phyloP scores from a whole-genome alignment of 768 basidiomycete genomes.

The Strobilomyces echinocephalus region DNA sequence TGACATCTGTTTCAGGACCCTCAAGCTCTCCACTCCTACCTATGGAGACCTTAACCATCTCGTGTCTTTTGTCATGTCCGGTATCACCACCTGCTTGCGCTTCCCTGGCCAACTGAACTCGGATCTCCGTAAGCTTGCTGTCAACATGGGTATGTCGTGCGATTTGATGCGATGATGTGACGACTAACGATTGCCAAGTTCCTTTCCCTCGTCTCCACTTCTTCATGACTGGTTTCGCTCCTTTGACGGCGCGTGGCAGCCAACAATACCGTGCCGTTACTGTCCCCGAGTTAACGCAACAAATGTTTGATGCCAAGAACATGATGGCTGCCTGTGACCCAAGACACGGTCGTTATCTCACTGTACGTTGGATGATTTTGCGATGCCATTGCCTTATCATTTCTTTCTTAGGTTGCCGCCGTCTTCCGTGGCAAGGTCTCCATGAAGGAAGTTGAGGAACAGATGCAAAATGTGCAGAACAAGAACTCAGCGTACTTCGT shows the following conservation, averaged over 20 bases:
- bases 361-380: constrained; percentile 43
- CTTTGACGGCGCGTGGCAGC: constrained; percentile 89
- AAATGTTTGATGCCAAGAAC: constrained; percentile 99
- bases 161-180: neutral
- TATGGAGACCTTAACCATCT: constrained; percentile 98
- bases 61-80: constrained; percentile 97
- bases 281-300: constrained; percentile 95
- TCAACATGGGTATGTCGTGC: constrained; percentile 87
- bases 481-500: constrained; percentile 99
- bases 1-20: constrained; percentile 97
- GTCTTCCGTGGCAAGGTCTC: constrained; percentile 99
- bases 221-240: constrained; percentile 97
- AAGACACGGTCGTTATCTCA: constrained; percentile 94
- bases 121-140: constrained; percentile 94
- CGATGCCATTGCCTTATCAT: neutral
- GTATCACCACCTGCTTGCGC: constrained; percentile 96
- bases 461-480: constrained; percentile 96
- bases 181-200: constrained; percentile 43
- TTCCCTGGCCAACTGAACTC: constrained; percentile 99
- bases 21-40: constrained; percentile 92
- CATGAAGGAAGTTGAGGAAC: constrained; percentile 99
- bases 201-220: constrained; percentile 99
- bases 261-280: constrained; percentile 95
- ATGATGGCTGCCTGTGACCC: constrained; percentile 99
- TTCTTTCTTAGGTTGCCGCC: constrained; percentile 63